Percentiles rank a stretch among this genome's conserved stretches.
Conservation (phyloP, 2,329 filamentous ascomycete species). For the Chrysosporium queenslandicum region DNA sequence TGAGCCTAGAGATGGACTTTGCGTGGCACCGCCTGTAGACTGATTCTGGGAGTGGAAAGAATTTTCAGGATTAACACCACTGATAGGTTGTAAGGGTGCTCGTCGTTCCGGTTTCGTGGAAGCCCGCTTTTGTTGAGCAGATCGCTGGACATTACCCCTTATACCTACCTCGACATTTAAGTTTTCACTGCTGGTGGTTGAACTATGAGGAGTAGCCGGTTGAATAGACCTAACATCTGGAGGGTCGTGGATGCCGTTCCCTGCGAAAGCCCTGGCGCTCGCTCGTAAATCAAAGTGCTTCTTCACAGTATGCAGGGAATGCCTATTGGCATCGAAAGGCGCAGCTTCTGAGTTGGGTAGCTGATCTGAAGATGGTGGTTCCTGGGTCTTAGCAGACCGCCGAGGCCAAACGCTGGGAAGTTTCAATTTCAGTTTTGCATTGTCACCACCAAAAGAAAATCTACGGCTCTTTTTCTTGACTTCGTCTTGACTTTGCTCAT, state of each 20-base stretch:
- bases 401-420: constrained; percentile 13
- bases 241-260: neutral
- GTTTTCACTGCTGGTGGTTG: neutral
- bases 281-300: constrained; percentile 17
- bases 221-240: too few relatives aligned
- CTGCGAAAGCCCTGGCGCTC: constrained; percentile 7
- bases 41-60: neutral
- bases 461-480: constrained; percentile 3
- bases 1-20: constrained; percentile 1
- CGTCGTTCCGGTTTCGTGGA: neutral
- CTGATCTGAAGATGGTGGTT: neutral
- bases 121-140: neutral
- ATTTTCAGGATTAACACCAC: neutral
- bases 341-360: neutral
- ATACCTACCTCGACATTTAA: neutral
- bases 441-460: constrained; percentile 10
- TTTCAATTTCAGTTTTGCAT: constrained; percentile 3
- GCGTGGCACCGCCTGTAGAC: neutral
- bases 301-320: constrained; percentile 16
- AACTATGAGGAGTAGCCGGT: too few relatives aligned
- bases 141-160: neutral
- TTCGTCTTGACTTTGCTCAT: constrained; percentile 11
- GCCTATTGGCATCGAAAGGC: constrained; percentile 2
- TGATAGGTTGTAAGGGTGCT: neutral
- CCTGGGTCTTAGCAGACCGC: constrained; percentile 1